A percentile compares a stretch with the other conserved stretches of the same genome.
Evolutionary conservation across 2,329 filamentous ascomycete species (phyloP).

Genomic region (Conoideocrella luteorostrata): DNA sequence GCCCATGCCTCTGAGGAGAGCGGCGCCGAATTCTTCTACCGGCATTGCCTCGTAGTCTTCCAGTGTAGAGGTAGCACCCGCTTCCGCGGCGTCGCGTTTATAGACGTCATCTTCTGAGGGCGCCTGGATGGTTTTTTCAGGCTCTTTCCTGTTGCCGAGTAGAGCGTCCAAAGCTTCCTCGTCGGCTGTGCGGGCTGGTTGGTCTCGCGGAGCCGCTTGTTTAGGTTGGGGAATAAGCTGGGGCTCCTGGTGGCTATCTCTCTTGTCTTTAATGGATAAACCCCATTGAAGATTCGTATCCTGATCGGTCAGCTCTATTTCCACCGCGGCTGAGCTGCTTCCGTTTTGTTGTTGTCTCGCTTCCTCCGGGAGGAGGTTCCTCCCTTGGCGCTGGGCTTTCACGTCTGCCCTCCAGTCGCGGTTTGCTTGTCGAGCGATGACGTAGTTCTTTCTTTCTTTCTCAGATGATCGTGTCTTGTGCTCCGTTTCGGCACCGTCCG

Average conservation of each 20-base stretch:
- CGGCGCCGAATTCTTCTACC: conserved; percentile 90
- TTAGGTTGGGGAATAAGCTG: not conserved
- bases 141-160: conserved; percentile 44
- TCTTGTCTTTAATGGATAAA: conserved; percentile 39
- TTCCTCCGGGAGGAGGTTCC: conserved; percentile 53
- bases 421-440: conserved; percentile 55
- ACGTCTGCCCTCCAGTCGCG: conserved; percentile 56
- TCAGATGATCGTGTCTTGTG: conserved; percentile 22
- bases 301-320: conserved; percentile 36
- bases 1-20: conserved; percentile 86
- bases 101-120: conserved; percentile 62
- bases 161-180: conserved; percentile 61
- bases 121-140: conserved; percentile 45
- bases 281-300: conserved; percentile 52
- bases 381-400: conserved; percentile 40
- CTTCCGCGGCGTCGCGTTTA: conserved; percentile 59
- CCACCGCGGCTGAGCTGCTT: conserved; percentile 14
- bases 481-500: conserved; percentile 36
- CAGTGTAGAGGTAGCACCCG: conserved; percentile 69
- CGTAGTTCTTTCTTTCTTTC: conserved; percentile 32
- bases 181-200: conserved; percentile 24
- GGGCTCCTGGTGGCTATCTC: not conserved
- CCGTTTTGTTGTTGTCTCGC: conserved; percentile 37
- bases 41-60: conserved; percentile 85
- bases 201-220: not conserved